Evolutionary conservation across 495 filamentous ascomycete genomes (phyloP).

Genomic region (Penicillium simplicissimum): DNA sequence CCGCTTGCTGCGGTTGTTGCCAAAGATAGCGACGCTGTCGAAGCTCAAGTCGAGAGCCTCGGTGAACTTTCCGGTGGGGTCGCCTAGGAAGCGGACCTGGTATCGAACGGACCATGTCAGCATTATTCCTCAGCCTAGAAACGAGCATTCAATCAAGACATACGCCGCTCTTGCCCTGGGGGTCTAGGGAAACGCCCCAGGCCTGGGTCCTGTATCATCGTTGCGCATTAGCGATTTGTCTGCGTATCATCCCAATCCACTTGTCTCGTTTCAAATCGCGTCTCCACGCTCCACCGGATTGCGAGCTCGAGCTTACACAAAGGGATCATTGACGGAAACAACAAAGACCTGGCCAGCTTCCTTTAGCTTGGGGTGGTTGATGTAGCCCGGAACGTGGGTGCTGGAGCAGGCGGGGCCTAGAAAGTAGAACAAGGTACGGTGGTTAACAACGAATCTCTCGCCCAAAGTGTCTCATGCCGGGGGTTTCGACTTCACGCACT

Average conservation of each 20-base stretch:
- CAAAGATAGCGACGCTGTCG: slow-evolving; percentile 82
- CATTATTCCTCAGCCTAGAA: slow-evolving; percentile 1
- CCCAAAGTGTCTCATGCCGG: neutral
- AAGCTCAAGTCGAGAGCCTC: slow-evolving; percentile 82
- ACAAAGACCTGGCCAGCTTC: slow-evolving; percentile 81
- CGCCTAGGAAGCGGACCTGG: slow-evolving; percentile 86
- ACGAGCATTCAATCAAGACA: slow-evolving; percentile 31
- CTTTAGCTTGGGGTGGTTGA: slow-evolving; percentile 70
- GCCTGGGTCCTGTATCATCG: slow-evolving; percentile 70
- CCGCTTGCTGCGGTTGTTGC: slow-evolving; percentile 80
- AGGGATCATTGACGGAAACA: slow-evolving; percentile 90
- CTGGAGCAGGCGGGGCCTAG: slow-evolving; percentile 72
- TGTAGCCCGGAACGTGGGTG: slow-evolving; percentile 79
- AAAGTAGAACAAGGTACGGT: slow-evolving; percentile 12
- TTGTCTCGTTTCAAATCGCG: neutral
- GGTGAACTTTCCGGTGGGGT: slow-evolving; percentile 81
- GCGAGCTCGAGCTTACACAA: slow-evolving; percentile 66
- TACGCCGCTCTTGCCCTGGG: slow-evolving; percentile 70
- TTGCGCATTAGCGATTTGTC: slow-evolving; percentile 2
- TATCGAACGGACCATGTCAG: neutral
- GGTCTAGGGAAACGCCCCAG: slow-evolving; percentile 75
- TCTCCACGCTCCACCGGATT: neutral
- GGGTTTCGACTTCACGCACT: slow-evolving; percentile 50
- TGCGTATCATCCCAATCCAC: neutral
- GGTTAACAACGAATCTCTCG: neutral